Evolutionary conservation across 495 filamentous ascomycete species (phyloP).

Genomic region (Xanthoparmelia taractica): DNA sequence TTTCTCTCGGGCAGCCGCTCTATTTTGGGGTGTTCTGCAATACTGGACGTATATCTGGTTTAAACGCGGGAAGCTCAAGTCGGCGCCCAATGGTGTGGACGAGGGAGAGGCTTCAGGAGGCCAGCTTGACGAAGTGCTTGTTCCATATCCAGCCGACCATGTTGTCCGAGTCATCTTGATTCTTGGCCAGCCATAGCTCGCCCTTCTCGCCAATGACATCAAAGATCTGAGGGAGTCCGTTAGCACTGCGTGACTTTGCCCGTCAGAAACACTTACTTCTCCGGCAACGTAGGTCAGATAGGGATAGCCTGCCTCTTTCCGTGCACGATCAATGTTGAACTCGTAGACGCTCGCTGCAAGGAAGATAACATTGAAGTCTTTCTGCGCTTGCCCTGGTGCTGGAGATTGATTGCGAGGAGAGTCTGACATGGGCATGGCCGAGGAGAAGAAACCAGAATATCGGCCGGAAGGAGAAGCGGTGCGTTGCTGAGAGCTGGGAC

Average conservation of each 20-base stretch:
- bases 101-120: conserved; percentile 24
- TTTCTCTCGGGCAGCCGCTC: background rate
- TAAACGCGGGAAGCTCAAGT: background rate
- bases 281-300: conserved; percentile 93
- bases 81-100: background rate
- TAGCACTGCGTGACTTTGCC: conserved; percentile 16
- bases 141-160: conserved; percentile 98
- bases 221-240: conserved; percentile 48
- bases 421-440: conserved; percentile 76
- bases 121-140: conserved; percentile 85
- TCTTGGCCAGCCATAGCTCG: conserved; percentile 94
- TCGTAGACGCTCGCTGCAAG: conserved; percentile 90
- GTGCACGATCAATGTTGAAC: conserved; percentile 89
- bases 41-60: background rate
- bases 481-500: conserved; percentile 19
- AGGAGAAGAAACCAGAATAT: conserved; percentile 68
- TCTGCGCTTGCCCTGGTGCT: conserved; percentile 25
- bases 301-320: conserved; percentile 87
- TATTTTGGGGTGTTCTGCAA: background rate
- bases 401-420: conserved; percentile 35
- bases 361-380: conserved; percentile 58
- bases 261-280: conserved; percentile 47
- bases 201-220: conserved; percentile 92
- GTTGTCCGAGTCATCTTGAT: conserved; percentile 76
- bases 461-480: conserved; percentile 21